phyloP scores from a whole-genome alignment of 1,284 basidiomycete species.

The Melampsora americana region DNA sequence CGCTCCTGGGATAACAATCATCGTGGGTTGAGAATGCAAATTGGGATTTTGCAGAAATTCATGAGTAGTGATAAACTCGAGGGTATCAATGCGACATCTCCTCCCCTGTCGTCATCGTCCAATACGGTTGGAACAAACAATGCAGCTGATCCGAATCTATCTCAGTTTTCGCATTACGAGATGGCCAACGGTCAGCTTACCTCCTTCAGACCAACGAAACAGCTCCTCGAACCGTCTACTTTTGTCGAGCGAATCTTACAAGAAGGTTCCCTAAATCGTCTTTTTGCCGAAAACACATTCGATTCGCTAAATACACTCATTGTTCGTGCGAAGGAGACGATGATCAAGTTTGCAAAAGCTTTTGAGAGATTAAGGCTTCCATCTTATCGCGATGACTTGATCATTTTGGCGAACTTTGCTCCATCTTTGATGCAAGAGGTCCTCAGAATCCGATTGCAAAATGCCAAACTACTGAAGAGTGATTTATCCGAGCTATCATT shows the following conservation, averaged over 20 bases:
- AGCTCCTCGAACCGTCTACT: slow-evolving; percentile 59
- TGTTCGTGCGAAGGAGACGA: slow-evolving; percentile 78
- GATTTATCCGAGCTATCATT: slow-evolving; percentile 68
- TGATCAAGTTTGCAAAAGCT: slow-evolving; percentile 70
- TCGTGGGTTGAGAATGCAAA: slow-evolving; percentile 71
- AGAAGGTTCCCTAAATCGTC: slow-evolving; percentile 88
- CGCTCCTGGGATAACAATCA: slow-evolving; percentile 84
- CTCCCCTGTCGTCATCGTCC: slow-evolving; percentile 64
- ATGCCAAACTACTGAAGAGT: slow-evolving; percentile 74
- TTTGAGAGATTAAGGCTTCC: slow-evolving; percentile 85
- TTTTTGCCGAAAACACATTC: slow-evolving; percentile 89
- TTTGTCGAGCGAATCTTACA: slow-evolving; percentile 94
- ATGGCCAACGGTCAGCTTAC: slow-evolving; percentile 38
- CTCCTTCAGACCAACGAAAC: slow-evolving; percentile 26
- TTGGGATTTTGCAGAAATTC: slow-evolving; percentile 77
- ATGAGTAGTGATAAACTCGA: slow-evolving; percentile 86
- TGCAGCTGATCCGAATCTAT: slow-evolving; percentile 50
- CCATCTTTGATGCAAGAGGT: slow-evolving; percentile 89
- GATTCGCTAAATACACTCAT: slow-evolving; percentile 81
- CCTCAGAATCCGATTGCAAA: slow-evolving; percentile 81
- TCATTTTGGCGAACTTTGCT: slow-evolving; percentile 89
- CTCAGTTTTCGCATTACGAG: slow-evolving; percentile 15
- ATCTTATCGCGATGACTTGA: slow-evolving; percentile 85
- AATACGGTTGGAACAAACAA: slow-evolving; percentile 51
- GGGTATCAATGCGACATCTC: slow-evolving; percentile 65